Evolutionary conservation across 179 eudicot species (phyloP).

Genomic region (Amaranthus tricolor): DNA sequence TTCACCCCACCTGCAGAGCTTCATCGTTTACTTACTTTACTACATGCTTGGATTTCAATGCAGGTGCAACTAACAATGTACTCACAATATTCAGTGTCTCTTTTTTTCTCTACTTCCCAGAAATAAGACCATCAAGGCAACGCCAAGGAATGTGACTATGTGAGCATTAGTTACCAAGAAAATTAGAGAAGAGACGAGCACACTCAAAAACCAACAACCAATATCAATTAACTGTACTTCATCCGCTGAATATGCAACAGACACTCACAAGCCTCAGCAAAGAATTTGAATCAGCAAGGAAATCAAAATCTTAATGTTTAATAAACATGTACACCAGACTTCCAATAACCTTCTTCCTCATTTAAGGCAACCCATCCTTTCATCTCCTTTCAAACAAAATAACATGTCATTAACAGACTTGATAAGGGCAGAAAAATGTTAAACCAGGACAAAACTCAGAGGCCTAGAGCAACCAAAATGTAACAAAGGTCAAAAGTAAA

Average conservation of each 20-base stretch:
- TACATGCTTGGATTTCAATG: neutral
- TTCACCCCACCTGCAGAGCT: neutral
- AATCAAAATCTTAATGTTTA: neutral
- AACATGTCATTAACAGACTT: no score
- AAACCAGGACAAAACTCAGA: no score
- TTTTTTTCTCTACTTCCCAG: neutral
- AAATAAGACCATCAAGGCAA: neutral
- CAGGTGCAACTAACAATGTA: neutral
- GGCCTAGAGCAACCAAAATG: no score
- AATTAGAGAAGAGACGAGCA: neutral
- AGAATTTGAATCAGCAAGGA: neutral
- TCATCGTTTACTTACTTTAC: neutral
- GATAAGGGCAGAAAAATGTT: no score
- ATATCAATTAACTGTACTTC: neutral
- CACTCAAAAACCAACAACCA: neutral
- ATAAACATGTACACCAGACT: neutral
- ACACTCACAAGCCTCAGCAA: neutral
- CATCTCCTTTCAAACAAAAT: neutral
- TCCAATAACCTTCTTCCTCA: neutral
- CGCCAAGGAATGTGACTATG: neutral
- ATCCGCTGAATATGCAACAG: neutral
- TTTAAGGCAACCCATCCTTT: neutral
- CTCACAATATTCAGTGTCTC: neutral
- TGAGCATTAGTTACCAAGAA: neutral
- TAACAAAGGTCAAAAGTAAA: no score